Conservation (phyloP, 768 basidiomycete species). For the Mycena rosella region DNA sequence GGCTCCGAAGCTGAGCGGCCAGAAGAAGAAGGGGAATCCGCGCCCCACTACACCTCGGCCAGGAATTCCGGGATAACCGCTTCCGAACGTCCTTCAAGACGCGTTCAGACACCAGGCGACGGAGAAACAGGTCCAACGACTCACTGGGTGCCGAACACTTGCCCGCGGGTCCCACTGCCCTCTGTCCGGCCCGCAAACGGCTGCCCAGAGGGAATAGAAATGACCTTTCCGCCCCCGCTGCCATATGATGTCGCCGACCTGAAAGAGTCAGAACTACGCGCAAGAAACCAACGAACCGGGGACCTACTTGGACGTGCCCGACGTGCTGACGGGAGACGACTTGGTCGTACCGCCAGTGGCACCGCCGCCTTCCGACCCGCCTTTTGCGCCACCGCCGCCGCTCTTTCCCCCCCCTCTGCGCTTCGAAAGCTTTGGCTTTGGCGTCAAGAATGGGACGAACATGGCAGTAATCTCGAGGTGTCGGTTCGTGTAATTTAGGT, state of each 20-base stretch:
- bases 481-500: no score
- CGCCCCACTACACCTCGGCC: slow-evolving; percentile 51
- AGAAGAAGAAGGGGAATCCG: slow-evolving; percentile 61
- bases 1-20: slow-evolving; percentile 58
- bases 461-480: no score
- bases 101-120: background rate
- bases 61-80: slow-evolving; percentile 57
- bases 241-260: slow-evolving; percentile 48
- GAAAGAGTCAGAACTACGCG: background rate
- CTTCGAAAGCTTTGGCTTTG: slow-evolving; percentile 18
- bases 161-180: slow-evolving; percentile 54
- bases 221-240: slow-evolving; percentile 44
- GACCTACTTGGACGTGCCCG: slow-evolving; percentile 19
- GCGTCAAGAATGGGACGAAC: slow-evolving; percentile 31
- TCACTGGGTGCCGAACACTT: slow-evolving; percentile 50
- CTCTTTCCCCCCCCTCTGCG: slow-evolving; percentile 31
- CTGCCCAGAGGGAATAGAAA: slow-evolving; percentile 48
- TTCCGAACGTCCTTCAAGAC: slow-evolving; percentile 50
- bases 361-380: background rate
- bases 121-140: background rate
- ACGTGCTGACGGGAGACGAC: slow-evolving; percentile 8
- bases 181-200: slow-evolving; percentile 39
- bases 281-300: background rate
- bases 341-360: background rate
- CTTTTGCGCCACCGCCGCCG: slow-evolving; percentile 16